Conservation (phyloP, 441 rosid genomes). For the Bruguiera hainesii region DNA sequence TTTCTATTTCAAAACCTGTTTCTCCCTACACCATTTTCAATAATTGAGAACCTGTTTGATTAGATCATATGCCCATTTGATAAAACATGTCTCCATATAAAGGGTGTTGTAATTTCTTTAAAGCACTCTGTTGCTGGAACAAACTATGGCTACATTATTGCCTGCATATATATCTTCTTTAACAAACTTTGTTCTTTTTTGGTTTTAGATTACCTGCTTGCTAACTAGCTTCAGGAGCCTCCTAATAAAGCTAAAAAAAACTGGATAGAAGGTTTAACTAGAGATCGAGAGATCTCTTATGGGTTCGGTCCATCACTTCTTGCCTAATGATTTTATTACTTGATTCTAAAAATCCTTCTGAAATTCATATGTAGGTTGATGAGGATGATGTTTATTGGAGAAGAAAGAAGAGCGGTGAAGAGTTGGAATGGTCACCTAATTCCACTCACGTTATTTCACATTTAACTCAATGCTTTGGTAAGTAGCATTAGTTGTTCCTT, state of each 20-base stretch:
- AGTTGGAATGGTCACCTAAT: conserved; percentile 67
- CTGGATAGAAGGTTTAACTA: no score
- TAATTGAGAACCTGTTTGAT: conserved; percentile 5
- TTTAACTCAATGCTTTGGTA: conserved; percentile 67
- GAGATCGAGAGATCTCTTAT: no score
- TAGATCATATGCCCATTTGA: not conserved
- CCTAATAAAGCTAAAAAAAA: not conserved
- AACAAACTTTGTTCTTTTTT: no score
- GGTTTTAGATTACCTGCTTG: not conserved
- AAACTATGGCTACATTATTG: not conserved
- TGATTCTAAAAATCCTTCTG: conserved; percentile 16
- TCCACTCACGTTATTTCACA: conserved; percentile 59
- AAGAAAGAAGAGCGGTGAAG: conserved; percentile 61
- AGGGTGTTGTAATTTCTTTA: not conserved
- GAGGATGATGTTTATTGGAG: conserved; percentile 90
- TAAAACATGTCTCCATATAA: not conserved
- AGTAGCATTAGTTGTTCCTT: conserved; percentile 34
- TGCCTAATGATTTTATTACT: not conserved
- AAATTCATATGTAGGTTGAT: conserved; percentile 56
- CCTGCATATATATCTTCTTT: not conserved
- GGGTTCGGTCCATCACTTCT: no score
- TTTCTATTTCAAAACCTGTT: not conserved
- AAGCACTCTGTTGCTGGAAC: not conserved
- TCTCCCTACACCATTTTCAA: not conserved
- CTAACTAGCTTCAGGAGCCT: not conserved